phyloP scores from a whole-genome alignment of 768 basidiomycete species.

The Infundibulicybe gibba region DNA sequence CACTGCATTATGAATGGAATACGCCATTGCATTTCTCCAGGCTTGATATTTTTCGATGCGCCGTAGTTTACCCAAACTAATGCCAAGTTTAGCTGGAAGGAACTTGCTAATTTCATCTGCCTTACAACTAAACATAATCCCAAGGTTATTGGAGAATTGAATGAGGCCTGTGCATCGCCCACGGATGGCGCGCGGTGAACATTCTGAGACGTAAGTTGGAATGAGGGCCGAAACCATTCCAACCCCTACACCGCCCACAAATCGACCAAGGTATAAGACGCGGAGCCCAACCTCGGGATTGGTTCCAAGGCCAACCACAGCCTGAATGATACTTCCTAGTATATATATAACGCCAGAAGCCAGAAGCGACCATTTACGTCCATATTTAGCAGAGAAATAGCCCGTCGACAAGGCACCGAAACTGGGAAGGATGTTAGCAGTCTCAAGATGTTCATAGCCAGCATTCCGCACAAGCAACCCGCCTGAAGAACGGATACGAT shows the following conservation, averaged over 20 bases:
- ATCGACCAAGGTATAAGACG: constrained; percentile 46
- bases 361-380: constrained; percentile 42
- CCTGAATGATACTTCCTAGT: constrained; percentile 45
- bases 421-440: constrained; percentile 15
- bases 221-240: constrained; percentile 49
- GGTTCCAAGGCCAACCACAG: constrained; percentile 37
- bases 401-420: constrained; percentile 41
- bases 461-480: constrained; percentile 40
- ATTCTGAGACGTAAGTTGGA: constrained; percentile 51
- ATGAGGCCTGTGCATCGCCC: constrained; percentile 47
- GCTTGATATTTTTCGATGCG: constrained; percentile 28
- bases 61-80: constrained; percentile 48
- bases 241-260: constrained; percentile 59
- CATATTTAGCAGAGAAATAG: constrained; percentile 36
- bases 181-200: constrained; percentile 40
- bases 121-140: constrained; percentile 34
- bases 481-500: constrained; percentile 50
- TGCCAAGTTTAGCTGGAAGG: neutral
- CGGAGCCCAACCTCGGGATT: constrained; percentile 26
- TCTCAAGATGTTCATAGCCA: neutral
- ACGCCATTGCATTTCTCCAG: constrained; percentile 46
- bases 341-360: constrained; percentile 42
- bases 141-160: constrained; percentile 32
- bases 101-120: neutral
- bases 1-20: constrained; percentile 48